A percentile compares a stretch with the other conserved stretches of the same genome.
phyloP scores from a whole-genome alignment of 225 moss, liverwort and hornwort species.

The Takakia lepidozioides region DNA sequence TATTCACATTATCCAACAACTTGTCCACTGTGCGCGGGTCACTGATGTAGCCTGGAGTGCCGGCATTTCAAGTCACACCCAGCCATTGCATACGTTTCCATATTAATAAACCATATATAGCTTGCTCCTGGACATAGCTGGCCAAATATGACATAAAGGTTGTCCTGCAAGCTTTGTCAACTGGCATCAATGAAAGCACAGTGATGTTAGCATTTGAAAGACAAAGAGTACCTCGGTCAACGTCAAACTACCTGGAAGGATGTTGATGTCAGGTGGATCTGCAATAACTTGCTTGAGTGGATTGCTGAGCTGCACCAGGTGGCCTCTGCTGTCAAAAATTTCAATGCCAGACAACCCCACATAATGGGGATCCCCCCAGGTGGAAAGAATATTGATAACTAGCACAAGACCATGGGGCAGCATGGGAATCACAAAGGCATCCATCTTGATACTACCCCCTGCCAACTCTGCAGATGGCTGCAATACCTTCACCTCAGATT shows the following conservation, averaged over 20 bases:
- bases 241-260: conserved; percentile 16
- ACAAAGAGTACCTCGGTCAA: neutral
- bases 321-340: conserved; percentile 31
- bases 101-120: too few species aligned
- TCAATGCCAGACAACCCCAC: conserved; percentile 38
- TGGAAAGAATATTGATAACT: conserved; percentile 33
- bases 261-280: conserved; percentile 42
- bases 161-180: too few species aligned
- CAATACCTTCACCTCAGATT: neutral
- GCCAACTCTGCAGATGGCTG: neutral
- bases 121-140: neutral
- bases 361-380: conserved; percentile 50
- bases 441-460: neutral
- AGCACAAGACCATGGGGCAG: conserved; percentile 27
- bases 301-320: conserved; percentile 19
- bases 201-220: too few species aligned
- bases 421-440: conserved; percentile 11
- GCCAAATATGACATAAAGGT: neutral
- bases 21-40: conserved; percentile 48
- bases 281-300: conserved; percentile 27
- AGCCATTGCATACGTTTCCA: too few species aligned
- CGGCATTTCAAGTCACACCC: too few species aligned
- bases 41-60: conserved; percentile 12
- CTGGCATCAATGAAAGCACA: too few species aligned
- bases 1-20: conserved; percentile 35